Evolutionary conservation across 192 early-diverging fungal species (phyloP).

Genomic region (Gonapodya prolifera): DNA sequence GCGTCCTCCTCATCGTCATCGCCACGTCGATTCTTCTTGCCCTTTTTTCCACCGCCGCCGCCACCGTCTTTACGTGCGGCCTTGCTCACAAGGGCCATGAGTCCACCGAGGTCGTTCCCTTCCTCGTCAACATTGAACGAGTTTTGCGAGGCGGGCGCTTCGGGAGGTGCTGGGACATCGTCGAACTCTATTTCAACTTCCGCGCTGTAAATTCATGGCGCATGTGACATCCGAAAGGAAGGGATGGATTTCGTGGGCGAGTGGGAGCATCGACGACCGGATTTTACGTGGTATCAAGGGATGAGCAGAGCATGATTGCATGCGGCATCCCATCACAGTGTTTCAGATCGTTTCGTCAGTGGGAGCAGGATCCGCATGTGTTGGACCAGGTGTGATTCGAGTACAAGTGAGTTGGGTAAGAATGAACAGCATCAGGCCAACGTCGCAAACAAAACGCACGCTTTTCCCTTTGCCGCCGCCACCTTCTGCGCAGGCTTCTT

Average conservation of each 20-base stretch:
- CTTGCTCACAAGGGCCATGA: slow-evolving; percentile 43
- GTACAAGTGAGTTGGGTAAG: no score
- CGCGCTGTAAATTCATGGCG: background rate
- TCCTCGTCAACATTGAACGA: slow-evolving; percentile 32
- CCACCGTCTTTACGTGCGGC: slow-evolving; percentile 6
- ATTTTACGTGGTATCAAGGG: no score
- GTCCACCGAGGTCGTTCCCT: slow-evolving; percentile 55
- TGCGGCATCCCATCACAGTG: no score
- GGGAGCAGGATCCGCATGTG: no score
- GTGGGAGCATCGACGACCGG: no score
- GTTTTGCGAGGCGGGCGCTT: background rate
- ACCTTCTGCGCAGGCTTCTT: background rate
- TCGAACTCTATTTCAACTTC: background rate
- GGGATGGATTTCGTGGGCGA: background rate
- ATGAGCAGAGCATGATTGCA: no score
- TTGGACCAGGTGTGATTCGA: no score
- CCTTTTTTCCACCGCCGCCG: slow-evolving; percentile 9
- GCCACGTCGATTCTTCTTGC: slow-evolving; percentile 25
- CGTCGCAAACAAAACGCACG: no score
- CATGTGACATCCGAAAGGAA: background rate
- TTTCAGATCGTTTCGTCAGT: no score
- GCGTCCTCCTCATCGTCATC: slow-evolving; percentile 26
- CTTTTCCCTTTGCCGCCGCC: background rate
- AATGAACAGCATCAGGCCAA: no score
- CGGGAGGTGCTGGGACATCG: background rate